A percentile compares a stretch with the other conserved stretches of the same genome.
Conservation (phyloP, 225 moss, liverwort and hornwort genomes). For the Pseudoscleropodium purum region DNA sequence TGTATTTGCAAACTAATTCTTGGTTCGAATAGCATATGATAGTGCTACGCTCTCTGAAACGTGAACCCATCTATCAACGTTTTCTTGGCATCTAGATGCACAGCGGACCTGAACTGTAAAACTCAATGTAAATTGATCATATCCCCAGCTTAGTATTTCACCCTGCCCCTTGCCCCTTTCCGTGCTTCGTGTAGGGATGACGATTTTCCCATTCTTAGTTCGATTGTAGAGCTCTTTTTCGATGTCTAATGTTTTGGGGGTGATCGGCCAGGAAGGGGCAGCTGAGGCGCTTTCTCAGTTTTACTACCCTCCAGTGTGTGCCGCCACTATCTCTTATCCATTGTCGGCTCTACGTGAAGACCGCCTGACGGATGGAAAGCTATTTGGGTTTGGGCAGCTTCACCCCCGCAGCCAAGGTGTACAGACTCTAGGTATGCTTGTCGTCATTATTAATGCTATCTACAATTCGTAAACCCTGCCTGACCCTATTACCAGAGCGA, state of each 20-base stretch:
- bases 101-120: neutral
- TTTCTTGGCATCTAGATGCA: neutral
- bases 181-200: neutral
- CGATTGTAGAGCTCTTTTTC: neutral
- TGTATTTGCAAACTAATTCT: neutral
- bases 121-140: neutral
- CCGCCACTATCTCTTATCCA: conserved; percentile 88
- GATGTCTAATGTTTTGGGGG: neutral
- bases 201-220: neutral
- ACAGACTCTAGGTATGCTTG: conserved; percentile 71
- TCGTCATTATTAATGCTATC: neutral
- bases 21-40: neutral
- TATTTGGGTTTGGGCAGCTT: conserved; percentile 95
- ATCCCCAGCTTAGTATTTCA: neutral
- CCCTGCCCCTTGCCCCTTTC: neutral
- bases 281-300: conserved; percentile 68
- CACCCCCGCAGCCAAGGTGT: conserved; percentile 99
- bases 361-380: conserved; percentile 70
- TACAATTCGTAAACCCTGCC: neutral
- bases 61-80: neutral
- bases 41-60: neutral
- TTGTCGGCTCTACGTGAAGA: conserved; percentile 66
- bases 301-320: conserved; percentile 95
- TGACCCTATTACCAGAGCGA: neutral
- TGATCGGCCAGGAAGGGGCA: conserved; percentile 46